These are phyloP conservation scores for Daedaleopsis nitida DNA, from an alignment of 768 basidiomycete genomes.

Conservation along the genomic window DNA sequence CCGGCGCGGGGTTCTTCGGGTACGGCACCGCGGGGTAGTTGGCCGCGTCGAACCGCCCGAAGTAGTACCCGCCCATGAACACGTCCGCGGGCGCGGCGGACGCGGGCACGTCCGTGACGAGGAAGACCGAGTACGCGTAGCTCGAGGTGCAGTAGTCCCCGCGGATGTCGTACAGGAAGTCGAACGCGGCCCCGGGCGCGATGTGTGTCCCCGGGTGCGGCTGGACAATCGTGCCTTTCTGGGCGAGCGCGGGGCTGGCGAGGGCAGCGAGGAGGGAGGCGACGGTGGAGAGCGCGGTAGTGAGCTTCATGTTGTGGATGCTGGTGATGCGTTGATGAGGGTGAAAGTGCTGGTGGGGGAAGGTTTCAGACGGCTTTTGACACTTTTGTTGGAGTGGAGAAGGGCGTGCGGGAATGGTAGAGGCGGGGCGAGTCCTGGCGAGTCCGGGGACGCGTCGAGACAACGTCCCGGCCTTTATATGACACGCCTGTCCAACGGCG, in stretches of 20 bases:
- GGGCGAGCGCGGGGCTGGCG: constrained; percentile 8
- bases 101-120: constrained; percentile 36
- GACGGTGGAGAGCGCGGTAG: constrained; percentile 5
- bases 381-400: no score
- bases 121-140: constrained; percentile 44
- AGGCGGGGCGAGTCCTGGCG: not conserved
- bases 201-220: constrained; percentile 39
- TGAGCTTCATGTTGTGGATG: constrained; percentile 6
- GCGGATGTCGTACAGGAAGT: constrained; percentile 40
- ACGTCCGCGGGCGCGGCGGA: constrained; percentile 29
- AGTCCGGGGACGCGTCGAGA: not conserved
- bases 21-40: constrained; percentile 49
- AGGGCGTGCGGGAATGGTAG: not conserved
- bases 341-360: not conserved
- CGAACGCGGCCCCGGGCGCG: constrained; percentile 42
- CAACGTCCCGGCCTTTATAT: not conserved
- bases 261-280: constrained; percentile 3
- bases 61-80: constrained; percentile 43
- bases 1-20: constrained; percentile 40
- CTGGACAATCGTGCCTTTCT: constrained; percentile 29
- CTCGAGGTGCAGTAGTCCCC: constrained; percentile 46
- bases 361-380: not conserved
- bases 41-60: constrained; percentile 44
- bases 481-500: not conserved
- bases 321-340: not conserved